Base-by-base conservation (phyloP, 108 stramenopile species). In the Pseudonitzschia pungens region DNA sequence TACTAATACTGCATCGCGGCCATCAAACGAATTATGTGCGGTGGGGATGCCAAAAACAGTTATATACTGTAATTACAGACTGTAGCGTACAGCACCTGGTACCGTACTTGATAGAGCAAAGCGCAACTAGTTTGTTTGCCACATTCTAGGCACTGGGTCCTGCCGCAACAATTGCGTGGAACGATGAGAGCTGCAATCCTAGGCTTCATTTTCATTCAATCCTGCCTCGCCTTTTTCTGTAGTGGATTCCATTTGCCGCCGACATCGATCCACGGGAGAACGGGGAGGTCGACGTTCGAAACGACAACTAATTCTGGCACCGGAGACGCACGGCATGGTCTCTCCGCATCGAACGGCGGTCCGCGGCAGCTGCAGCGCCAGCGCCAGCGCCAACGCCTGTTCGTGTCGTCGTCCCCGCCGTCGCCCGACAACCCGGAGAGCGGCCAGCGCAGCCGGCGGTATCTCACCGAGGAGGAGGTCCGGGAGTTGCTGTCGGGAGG, bases 391-490 rank as follows among this genome's bases (percentile, higher is more conserved):
- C 54, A 24, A 26, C n/a, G 24, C 16, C 54, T 26, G 12, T 55
- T 24, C 20, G 10, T 26, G 24, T 55, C 54, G 54, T 51, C 50
- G 6, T 55, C 54, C 54, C 26, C n/a, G 4, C n/a, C n/a, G n/a
- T n/a, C n/a, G n/a, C 7, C 21, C 26, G 54, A 55, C 10, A 24
- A 26, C 24, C 9, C 9, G 2, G 54, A 55, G 26, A 22, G 26
- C 26, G 20, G 54, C 24, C 26, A 12, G 54, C 24, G 20, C 5
- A 2, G 22, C 54, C 54, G 54, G 0, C n/a, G 54, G 26, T 62
- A 62, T 18, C 60, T 62, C 32, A 20, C 60, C 4, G 60, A 62
- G 14, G 60, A 62, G 16, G 18, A 62, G 36, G 60, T 62, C 32
- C 26, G 12, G 3, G 60, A 62, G 15, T 10, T 62, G 12, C 33